Conservation (phyloP, 139 green algal species). For the Chlorella sp. region DNA sequence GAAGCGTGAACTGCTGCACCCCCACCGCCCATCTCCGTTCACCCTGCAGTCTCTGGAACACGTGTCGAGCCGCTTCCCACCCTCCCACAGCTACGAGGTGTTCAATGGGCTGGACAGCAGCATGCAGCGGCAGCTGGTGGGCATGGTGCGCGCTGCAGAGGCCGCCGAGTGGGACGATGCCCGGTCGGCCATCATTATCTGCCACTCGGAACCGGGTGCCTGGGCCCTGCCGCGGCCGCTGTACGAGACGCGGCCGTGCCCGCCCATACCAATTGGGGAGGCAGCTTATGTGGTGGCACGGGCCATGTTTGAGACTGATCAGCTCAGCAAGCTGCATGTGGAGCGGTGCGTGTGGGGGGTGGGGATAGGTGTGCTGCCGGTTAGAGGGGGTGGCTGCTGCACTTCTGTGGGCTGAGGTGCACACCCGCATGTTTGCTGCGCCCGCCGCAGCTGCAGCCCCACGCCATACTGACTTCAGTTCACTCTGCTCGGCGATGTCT, state of each 20-base stretch:
- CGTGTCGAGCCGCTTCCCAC: too few relatives aligned
- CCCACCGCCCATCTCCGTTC: too few relatives aligned
- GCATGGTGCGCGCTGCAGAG: constrained; percentile 1
- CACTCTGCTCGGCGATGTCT: too few relatives aligned
- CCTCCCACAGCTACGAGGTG: constrained; percentile 3
- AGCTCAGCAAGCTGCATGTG: constrained; percentile 29
- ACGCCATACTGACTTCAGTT: too few relatives aligned
- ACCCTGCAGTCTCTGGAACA: too few relatives aligned
- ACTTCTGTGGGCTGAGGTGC: neutral
- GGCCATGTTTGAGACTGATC: constrained; percentile 77
- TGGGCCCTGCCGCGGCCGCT: constrained; percentile 37
- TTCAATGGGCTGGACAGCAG: neutral
- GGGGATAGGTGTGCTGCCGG: neutral
- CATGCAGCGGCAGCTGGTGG: neutral
- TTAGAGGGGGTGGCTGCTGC: neutral
- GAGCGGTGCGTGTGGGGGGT: constrained; percentile 31
- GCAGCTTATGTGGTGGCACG: constrained; percentile 60
- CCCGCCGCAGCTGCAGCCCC: neutral
- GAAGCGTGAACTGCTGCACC: too few relatives aligned
- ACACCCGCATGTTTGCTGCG: neutral
- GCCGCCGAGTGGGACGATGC: neutral
- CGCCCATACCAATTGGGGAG: constrained; percentile 42
- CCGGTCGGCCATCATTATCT: neutral
- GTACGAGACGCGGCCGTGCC: constrained; percentile 49
- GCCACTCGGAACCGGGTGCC: constrained; percentile 32